phyloP scores from a whole-genome alignment of 305 asterid species.

The Fraxinus nigra region DNA sequence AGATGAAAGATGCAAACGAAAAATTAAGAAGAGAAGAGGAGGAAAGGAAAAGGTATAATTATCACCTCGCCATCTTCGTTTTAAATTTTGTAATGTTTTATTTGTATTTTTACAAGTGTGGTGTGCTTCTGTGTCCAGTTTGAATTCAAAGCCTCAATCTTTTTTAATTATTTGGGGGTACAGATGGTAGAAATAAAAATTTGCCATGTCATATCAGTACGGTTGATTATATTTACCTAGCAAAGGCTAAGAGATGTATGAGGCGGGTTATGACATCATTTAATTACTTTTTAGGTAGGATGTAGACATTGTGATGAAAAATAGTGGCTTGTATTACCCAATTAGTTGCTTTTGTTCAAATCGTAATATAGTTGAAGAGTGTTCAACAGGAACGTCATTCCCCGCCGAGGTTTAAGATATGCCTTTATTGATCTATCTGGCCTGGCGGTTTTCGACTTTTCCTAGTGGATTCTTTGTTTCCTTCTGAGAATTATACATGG shows the following conservation, averaged over 20 bases:
- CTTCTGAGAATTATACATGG: neutral
- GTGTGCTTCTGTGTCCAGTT: neutral
- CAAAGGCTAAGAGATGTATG: neutral
- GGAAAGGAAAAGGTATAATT: conserved; percentile 81
- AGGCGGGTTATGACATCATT: neutral
- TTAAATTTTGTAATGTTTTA: neutral
- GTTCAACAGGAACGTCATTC: neutral
- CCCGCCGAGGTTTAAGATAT: neutral
- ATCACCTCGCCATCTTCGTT: neutral
- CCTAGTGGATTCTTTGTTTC: neutral
- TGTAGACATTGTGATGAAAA: neutral
- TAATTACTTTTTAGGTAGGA: neutral
- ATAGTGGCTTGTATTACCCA: neutral
- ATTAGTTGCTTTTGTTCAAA: neutral
- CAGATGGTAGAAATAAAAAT: neutral
- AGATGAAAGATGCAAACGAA: conserved; percentile 67
- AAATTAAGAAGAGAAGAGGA: conserved; percentile 55
- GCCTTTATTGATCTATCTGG: neutral
- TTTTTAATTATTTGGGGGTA: neutral
- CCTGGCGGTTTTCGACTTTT: neutral
- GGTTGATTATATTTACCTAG: conserved; percentile 1
- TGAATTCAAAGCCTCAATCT: neutral
- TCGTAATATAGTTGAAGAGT: neutral
- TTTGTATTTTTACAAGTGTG: neutral
- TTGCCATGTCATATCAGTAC: neutral